These are phyloP conservation scores for Lablab purpureus DNA, from an alignment of 306 rosid genomes.

Conservation along the genomic window DNA sequence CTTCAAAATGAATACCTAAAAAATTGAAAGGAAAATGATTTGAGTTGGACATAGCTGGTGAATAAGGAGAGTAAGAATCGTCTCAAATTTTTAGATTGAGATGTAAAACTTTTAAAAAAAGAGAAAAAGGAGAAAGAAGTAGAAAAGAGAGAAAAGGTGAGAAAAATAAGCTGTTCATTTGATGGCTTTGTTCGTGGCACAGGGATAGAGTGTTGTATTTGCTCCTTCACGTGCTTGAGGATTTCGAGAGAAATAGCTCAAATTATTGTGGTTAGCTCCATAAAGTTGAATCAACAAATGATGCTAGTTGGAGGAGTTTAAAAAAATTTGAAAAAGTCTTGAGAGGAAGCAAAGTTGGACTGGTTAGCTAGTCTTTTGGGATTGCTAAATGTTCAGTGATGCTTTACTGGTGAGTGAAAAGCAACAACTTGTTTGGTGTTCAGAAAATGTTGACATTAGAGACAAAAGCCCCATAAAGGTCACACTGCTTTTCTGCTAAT, in stretches of 20 bases:
- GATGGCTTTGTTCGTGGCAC: neutral
- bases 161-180: slow-evolving; percentile 37
- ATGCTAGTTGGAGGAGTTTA: neutral
- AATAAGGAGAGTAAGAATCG: slow-evolving; percentile 48
- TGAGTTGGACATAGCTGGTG: slow-evolving; percentile 37
- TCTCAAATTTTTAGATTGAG: no score
- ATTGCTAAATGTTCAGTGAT: slow-evolving; percentile 36
- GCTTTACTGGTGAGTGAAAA: slow-evolving; percentile 22
- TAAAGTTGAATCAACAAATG: slow-evolving; percentile 31
- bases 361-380: slow-evolving; percentile 20
- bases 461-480: slow-evolving; percentile 44
- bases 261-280: slow-evolving; percentile 46
- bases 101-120: no score
- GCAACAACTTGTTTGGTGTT: slow-evolving; percentile 28
- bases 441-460: slow-evolving; percentile 32
- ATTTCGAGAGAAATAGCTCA: slow-evolving; percentile 50
- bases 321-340: neutral
- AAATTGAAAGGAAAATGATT: neutral
- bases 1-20: no score
- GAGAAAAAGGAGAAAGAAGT: neutral
- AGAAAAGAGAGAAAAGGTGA: no score
- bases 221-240: slow-evolving; percentile 55
- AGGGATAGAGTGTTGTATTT: slow-evolving; percentile 10
- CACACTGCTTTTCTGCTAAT: neutral
- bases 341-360: slow-evolving; percentile 44